A percentile compares a stretch with the other conserved stretches of the same genome.
Evolutionary conservation across 2,329 filamentous ascomycete genomes (phyloP).

Genomic region (Aspergillus candidus): DNA sequence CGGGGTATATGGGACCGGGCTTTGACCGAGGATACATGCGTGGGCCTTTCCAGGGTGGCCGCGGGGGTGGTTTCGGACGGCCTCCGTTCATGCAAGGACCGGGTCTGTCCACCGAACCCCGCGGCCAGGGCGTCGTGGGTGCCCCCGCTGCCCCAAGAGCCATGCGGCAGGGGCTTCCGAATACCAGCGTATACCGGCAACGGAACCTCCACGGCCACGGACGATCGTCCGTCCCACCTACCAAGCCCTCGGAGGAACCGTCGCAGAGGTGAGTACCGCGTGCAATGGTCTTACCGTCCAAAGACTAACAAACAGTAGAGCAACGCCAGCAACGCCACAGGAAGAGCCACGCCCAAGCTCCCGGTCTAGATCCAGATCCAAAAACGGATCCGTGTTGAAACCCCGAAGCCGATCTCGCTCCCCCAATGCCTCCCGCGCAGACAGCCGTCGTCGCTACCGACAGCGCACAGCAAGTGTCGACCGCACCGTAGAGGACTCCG

Average conservation of each 20-base stretch:
- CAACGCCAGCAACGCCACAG: slow-evolving; percentile 32
- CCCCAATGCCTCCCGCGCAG: slow-evolving; percentile 37
- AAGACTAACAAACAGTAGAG: slow-evolving; percentile 13
- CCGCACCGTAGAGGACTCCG: slow-evolving; percentile 31
- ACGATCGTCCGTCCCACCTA: slow-evolving; percentile 19
- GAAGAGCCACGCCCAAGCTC: slow-evolving; percentile 23
- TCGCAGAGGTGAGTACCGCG: slow-evolving; percentile 26
- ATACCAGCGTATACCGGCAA: slow-evolving; percentile 66
- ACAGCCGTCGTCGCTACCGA: slow-evolving; percentile 46
- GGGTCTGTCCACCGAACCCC: slow-evolving; percentile 32
- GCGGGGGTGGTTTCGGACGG: slow-evolving; percentile 29
- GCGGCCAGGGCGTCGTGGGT: slow-evolving; percentile 55
- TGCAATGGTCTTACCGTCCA: neutral
- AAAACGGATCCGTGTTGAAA: slow-evolving; percentile 24
- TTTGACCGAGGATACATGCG: slow-evolving; percentile 38
- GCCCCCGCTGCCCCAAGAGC: slow-evolving; percentile 92
- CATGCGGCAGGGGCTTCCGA: slow-evolving; percentile 82
- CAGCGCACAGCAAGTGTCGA: slow-evolving; percentile 44
- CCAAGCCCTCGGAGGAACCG: slow-evolving; percentile 12
- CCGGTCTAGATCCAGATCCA: slow-evolving; percentile 23
- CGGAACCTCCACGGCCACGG: slow-evolving; percentile 44
- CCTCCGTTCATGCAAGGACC: slow-evolving; percentile 24
- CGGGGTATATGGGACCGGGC: slow-evolving; percentile 21
- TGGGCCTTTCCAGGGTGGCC: slow-evolving; percentile 41
- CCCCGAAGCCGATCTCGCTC: slow-evolving; percentile 31